Base-by-base conservation (phyloP, 129 eudicot genomes). In the Centella asiatica region DNA sequence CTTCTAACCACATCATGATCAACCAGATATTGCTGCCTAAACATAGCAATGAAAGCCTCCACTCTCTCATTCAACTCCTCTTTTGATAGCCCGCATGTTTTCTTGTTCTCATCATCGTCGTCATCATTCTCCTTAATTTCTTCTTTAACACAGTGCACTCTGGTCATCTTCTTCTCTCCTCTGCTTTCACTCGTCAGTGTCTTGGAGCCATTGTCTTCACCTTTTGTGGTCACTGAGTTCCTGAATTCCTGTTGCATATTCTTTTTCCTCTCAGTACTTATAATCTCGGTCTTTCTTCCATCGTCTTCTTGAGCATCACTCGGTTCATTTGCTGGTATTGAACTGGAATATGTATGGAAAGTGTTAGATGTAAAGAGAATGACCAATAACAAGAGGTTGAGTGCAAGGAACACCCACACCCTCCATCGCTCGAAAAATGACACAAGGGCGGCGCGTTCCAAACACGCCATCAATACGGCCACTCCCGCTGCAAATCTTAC, bases 21-120 rank as follows among this genome's bases (percentile, higher is more conserved):
- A 31, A 85, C 82, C 80, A 88, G 78, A 76, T 87, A 70, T 27
- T 81, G 84, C 69, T 83, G 88, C 72, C 95, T 77, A 66, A 89
- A 89, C 81, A 79, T 89, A 0, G 92, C 81, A 73, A 89, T 89
- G 61, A 89, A 89, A 17, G 90, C 95, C 72, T 89, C 97, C 25
- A 68, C 95, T 61, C 68, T 89, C 73, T 80, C 72, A 24, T 89
- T 89, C 36, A 89, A 64, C 67, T 89, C 95, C 66, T 89, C 97
- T 54, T 82, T 75, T 18, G 92, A 75, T 50, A 82, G 57, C 71
- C 68, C 46, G 47, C 46, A 27, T 23, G 53, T 45, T 42, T 68
- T 64, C 31, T 44, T 73, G 9, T 44, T 70, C 0, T 33, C 62
- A 6, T 69, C 72, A 8, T 62, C 76, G 0, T 44, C 64, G 20